Conservation (phyloP, 1,139 yeast genomes). For the Candida buenavistaensis region DNA sequence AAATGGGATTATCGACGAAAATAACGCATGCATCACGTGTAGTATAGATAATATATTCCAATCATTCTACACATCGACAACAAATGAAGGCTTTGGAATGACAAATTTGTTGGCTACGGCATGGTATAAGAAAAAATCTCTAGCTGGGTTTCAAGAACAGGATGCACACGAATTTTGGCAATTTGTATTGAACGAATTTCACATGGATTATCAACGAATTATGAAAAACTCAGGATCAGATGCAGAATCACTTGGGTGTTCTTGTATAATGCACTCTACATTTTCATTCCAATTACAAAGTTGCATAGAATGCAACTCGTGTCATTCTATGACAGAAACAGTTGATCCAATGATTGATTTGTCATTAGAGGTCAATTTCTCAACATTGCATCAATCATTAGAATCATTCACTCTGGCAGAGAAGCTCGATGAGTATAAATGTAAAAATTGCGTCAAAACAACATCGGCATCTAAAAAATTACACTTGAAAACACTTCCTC, state of each 20-base stretch:
- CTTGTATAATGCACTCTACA: slow-evolving; percentile 87
- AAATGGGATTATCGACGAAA: slow-evolving; percentile 32
- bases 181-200: slow-evolving; percentile 81
- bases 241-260: slow-evolving; percentile 37
- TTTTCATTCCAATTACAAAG: slow-evolving; percentile 96
- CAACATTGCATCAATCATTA: slow-evolving; percentile 62
- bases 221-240: slow-evolving; percentile 11
- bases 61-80: slow-evolving; percentile 56
- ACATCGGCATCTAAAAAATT: slow-evolving; percentile 72
- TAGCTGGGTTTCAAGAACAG: slow-evolving; percentile 95
- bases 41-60: slow-evolving; percentile 76
- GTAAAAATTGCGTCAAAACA: slow-evolving; percentile 61
- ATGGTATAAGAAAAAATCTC: slow-evolving; percentile 77
- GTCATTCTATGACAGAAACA: slow-evolving; percentile 64
- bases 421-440: slow-evolving; percentile 71
- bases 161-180: slow-evolving; percentile 99
- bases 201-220: slow-evolving; percentile 48
- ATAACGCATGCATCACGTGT: slow-evolving; percentile 73
- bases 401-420: slow-evolving; percentile 77
- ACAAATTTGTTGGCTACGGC: slow-evolving; percentile 73
- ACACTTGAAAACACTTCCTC: slow-evolving; percentile 66
- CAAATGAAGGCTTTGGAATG: slow-evolving; percentile 70
- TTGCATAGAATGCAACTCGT: slow-evolving; percentile 70
- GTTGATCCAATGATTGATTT: slow-evolving; percentile 90
- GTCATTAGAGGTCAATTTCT: slow-evolving; percentile 64